These are phyloP conservation scores for Fagopyrum esculentum DNA, from an alignment of 148 eudicot genomes.

Conservation along the genomic window DNA sequence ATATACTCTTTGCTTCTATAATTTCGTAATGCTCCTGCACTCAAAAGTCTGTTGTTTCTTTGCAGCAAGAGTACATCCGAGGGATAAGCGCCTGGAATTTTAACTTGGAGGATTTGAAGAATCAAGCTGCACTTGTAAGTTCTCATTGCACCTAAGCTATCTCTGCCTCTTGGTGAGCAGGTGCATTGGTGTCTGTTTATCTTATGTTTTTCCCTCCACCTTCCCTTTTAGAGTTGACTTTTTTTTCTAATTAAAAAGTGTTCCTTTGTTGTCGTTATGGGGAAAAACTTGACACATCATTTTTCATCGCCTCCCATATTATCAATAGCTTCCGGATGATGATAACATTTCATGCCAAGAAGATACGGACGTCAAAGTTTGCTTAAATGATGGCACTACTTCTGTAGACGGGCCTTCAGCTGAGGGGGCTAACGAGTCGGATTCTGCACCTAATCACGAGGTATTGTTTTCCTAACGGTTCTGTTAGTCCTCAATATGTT, in stretches of 20 bases:
- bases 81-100: conserved; percentile 99
- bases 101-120: conserved; percentile 93
- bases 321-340: conserved; percentile 64
- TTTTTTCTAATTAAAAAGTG: background rate
- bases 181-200: conserved; percentile 3
- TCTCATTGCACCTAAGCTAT: background rate
- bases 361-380: conserved; percentile 17
- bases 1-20: background rate
- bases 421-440: conserved; percentile 29
- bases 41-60: conserved; percentile 12
- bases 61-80: conserved; percentile 98
- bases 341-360: conserved; percentile 35
- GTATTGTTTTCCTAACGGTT: conserved; percentile 24
- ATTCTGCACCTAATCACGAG: conserved; percentile 49
- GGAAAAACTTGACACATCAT: background rate
- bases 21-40: background rate
- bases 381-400: conserved; percentile 25
- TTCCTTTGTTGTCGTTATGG: background rate
- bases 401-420: conserved; percentile 30
- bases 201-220: background rate
- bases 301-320: background rate
- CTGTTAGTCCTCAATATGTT: background rate
- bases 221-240: background rate
- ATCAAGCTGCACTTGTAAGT: conserved; percentile 89
- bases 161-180: conserved; percentile 6